phyloP scores from a whole-genome alignment of 116 monocot genomes.

The Posidonia oceanica region DNA sequence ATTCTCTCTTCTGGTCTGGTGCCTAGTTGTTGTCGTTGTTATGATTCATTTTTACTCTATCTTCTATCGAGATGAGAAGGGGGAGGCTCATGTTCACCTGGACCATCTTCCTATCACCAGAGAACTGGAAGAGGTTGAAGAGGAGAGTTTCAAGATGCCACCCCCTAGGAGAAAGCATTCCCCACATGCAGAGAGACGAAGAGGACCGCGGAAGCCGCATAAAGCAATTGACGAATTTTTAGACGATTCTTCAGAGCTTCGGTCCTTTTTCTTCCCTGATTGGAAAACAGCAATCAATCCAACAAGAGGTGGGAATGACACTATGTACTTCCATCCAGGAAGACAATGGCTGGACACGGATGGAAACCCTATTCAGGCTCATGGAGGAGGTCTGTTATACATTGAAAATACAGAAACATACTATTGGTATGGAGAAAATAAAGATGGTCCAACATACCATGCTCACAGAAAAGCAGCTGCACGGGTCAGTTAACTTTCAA shows the following conservation, averaged over 20 bases:
- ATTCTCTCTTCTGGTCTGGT: constrained; percentile 43
- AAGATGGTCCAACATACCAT: constrained; percentile 76
- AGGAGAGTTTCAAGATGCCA: constrained; percentile 53
- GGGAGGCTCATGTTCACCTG: constrained; percentile 12
- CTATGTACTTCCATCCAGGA: constrained; percentile 63
- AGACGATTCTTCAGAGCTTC: constrained; percentile 71
- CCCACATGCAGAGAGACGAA: constrained; percentile 59
- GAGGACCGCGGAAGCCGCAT: constrained; percentile 52
- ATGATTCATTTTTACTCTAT: constrained; percentile 44
- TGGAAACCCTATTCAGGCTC: constrained; percentile 91
- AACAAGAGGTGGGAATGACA: constrained; percentile 35
- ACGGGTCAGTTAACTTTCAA: constrained; percentile 40
- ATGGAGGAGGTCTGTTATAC: constrained; percentile 79
- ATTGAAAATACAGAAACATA: constrained; percentile 65
- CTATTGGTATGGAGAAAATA: constrained; percentile 99
- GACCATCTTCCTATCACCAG: constrained; percentile 14
- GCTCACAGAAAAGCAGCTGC: constrained; percentile 63
- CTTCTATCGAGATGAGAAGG: constrained; percentile 17
- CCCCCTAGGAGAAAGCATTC: constrained; percentile 42
- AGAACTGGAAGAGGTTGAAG: constrained; percentile 65
- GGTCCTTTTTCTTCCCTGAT: constrained; percentile 71
- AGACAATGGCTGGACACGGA: constrained; percentile 79
- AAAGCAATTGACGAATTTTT: constrained; percentile 71
- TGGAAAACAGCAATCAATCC: constrained; percentile 40
- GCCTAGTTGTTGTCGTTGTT: constrained; percentile 40